Percentiles rank a stretch among this genome's conserved stretches.
These are phyloP conservation scores for Backusella westeae DNA, from an alignment of 192 early-diverging fungal genomes.

Conservation along the genomic window DNA sequence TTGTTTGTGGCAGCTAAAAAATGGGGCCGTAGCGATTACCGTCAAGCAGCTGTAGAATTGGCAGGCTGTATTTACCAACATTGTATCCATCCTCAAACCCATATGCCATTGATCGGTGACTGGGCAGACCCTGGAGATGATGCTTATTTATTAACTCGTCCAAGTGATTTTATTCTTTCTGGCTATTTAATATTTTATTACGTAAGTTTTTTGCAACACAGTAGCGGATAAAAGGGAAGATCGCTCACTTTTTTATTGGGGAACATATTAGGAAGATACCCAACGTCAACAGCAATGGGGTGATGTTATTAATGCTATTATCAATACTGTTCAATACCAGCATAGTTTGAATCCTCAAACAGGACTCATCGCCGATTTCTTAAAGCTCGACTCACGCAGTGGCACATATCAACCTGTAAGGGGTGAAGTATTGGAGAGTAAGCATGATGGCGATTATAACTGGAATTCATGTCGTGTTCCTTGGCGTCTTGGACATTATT, in stretches of 20 bases:
- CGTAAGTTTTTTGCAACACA: constrained; percentile 8
- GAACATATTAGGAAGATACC: constrained; percentile 39
- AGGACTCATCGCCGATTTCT: constrained; percentile 53
- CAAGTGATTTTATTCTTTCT: constrained; percentile 52
- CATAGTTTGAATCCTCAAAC: constrained; percentile 41
- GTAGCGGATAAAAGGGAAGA: background rate
- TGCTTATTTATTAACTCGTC: constrained; percentile 43
- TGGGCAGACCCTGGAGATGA: constrained; percentile 50
- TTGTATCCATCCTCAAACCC: constrained; percentile 47
- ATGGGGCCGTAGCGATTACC: constrained; percentile 49
- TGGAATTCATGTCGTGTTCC: constrained; percentile 60
- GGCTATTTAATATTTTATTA: constrained; percentile 50
- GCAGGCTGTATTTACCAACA: constrained; percentile 48
- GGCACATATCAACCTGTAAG: constrained; percentile 34
- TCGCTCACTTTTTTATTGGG: background rate
- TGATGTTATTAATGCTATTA: constrained; percentile 44
- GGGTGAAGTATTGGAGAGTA: constrained; percentile 47
- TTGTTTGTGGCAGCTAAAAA: constrained; percentile 45
- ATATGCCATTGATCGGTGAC: constrained; percentile 50
- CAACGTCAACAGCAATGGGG: constrained; percentile 41
- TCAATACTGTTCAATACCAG: constrained; percentile 38
- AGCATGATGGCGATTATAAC: constrained; percentile 47
- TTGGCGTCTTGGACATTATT: constrained; percentile 51
- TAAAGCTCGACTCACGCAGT: constrained; percentile 38
- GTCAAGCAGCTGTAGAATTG: constrained; percentile 38